Conservation (phyloP, 2,329 filamentous ascomycete genomes). For the Septoria linicola region DNA sequence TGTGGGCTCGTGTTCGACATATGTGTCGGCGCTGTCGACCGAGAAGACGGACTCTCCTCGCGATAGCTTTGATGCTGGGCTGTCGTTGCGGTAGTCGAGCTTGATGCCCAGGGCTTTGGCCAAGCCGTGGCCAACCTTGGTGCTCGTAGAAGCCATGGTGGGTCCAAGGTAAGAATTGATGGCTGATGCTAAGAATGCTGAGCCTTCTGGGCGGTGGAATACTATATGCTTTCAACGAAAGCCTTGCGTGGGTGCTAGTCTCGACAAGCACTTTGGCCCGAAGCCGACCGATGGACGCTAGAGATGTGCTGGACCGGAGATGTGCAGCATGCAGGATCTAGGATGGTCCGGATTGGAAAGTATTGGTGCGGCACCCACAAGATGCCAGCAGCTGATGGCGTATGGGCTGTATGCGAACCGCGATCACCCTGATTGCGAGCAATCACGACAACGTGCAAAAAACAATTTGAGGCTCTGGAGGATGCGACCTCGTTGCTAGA, state of each 20-base stretch:
- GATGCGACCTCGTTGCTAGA: neutral
- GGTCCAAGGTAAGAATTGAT: slow-evolving; percentile 8
- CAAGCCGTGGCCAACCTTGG: slow-evolving; percentile 67
- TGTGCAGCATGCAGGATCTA: slow-evolving; percentile 12
- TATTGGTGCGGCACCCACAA: slow-evolving; percentile 16
- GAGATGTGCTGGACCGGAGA: slow-evolving; percentile 8
- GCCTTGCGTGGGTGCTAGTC: slow-evolving; percentile 9
- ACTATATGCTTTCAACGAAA: slow-evolving; percentile 1
- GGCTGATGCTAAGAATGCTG: slow-evolving; percentile 14
- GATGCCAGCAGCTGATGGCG: slow-evolving; percentile 10
- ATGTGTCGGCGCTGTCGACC: slow-evolving; percentile 68
- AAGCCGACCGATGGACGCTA: slow-evolving; percentile 10
- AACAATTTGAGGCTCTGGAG: neutral
- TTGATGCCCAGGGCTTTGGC: slow-evolving; percentile 84
- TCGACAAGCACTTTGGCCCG: slow-evolving; percentile 1
- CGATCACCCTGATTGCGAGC: slow-evolving; percentile 8
- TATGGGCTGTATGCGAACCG: neutral
- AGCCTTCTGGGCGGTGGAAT: slow-evolving; percentile 3
- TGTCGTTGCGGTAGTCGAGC: slow-evolving; percentile 65
- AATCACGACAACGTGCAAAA: slow-evolving; percentile 22
- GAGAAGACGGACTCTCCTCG: slow-evolving; percentile 80
- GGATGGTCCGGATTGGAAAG: slow-evolving; percentile 6
- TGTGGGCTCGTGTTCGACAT: slow-evolving; percentile 79
- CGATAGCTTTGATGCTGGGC: slow-evolving; percentile 57
- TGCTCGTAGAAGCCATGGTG: slow-evolving; percentile 39